Base-by-base conservation (phyloP, 306 rosid species). In the Gastrolobium bilobum region DNA sequence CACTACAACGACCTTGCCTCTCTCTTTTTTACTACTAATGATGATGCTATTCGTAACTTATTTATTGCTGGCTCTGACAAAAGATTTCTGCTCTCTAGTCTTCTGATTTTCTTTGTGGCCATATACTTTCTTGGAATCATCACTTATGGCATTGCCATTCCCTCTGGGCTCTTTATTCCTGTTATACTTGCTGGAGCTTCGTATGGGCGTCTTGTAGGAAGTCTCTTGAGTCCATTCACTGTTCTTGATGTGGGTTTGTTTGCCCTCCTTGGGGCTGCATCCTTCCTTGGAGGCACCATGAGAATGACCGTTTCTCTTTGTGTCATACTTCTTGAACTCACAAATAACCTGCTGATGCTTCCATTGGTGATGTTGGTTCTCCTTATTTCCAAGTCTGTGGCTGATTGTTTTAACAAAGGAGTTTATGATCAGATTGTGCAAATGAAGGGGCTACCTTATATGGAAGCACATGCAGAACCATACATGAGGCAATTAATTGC, bases 261-360 rank as follows among this genome's bases (percentile, higher is more conserved):
- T 81, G 88, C 91, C 33, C 87, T 90, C 76, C 97, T 92, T 58
- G 97, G 97, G 75, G 97, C 94, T 3, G 97, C 94, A 7, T 92
- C 97, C 13, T 92, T 92, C 75, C 93, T 92, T 6, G 97, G 97
- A 33, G 98, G 98, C 65, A 93, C 98, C 52, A 93, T 93, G 98
- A 88, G 98, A 78, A 93, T 91, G 97, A 93, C 98, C 3, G 97
- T 93, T 53, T 93, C 97, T 64, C 43, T 93, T 0, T 93, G 98
- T 53, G 67, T 93, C 65, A 93, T 93, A 83, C 91, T 93, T 66
- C 98, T 93, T 58, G 98, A 93, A 79, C 94, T 93, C 35, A 93
- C 98, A 0, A 93, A 93, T 79, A 84, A 90, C 79, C 85, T 93
- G 10, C 71, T 91, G 42, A 86, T 90, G 91, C 92, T 92, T 7